Conservation (phyloP, 441 rosid species). For the Brassica balearica region DNA sequence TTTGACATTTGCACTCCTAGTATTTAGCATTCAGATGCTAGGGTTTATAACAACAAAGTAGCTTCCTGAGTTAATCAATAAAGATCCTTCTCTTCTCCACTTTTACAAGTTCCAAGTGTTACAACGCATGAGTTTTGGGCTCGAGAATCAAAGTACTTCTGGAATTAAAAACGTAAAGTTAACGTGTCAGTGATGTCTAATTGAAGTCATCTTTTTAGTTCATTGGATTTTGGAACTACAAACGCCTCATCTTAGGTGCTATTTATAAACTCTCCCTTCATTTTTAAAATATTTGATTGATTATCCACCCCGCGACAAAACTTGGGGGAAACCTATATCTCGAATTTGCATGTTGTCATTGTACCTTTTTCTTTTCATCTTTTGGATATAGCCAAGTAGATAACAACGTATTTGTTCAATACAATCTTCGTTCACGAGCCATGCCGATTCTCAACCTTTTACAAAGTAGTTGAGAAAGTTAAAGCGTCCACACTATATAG, state of each 20-base stretch:
- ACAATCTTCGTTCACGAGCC: conserved; percentile 24
- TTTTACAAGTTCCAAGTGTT: conserved; percentile 44
- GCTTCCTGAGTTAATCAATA: neutral
- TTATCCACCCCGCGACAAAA: neutral
- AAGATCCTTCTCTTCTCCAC: conserved; percentile 24
- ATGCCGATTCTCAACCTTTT: conserved; percentile 30
- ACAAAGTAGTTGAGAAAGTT: conserved; percentile 34
- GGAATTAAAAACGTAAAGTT: conserved; percentile 21
- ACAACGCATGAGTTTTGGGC: conserved; percentile 33
- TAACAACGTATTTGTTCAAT: conserved; percentile 4
- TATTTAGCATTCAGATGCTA: neutral
- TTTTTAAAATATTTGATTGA: neutral
- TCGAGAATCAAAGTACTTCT: conserved; percentile 36
- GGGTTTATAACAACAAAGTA: conserved; percentile 3
- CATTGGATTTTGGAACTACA: conserved; percentile 34
- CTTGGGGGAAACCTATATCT: neutral
- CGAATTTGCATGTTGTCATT: neutral
- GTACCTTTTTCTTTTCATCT: neutral
- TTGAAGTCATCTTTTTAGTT: conserved; percentile 25
- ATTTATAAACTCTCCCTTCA: neutral
- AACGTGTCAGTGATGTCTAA: conserved; percentile 28
- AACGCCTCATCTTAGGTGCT: conserved; percentile 1
- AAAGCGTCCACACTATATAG: conserved; percentile 21
- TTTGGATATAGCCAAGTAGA: conserved; percentile 1
- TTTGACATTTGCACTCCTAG: neutral